Percentiles rank a stretch among this genome's conserved stretches.
Conservation (phyloP, 1,284 basidiomycete species). For the Cutaneotrichosporon mucoides region DNA sequence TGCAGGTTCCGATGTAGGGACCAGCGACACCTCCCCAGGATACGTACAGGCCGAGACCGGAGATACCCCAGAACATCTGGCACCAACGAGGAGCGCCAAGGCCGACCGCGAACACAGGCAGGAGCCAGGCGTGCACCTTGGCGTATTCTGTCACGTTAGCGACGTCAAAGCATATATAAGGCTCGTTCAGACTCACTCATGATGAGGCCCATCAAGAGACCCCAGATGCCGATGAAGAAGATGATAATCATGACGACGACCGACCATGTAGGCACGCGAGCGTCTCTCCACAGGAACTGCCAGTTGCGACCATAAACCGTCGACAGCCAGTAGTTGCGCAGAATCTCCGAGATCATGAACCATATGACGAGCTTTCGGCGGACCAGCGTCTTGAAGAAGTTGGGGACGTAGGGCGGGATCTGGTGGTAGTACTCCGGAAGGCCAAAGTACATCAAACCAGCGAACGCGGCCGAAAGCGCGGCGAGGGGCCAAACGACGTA, state of each 20-base stretch:
- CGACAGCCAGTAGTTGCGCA: slow-evolving; percentile 89
- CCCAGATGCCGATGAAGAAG: slow-evolving; percentile 87
- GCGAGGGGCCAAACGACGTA: slow-evolving; percentile 77
- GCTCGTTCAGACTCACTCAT: slow-evolving; percentile 52
- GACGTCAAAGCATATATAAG: too few relatives aligned
- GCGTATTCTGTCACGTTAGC: slow-evolving; percentile 57
- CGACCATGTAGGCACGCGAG: slow-evolving; percentile 69
- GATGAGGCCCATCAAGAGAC: slow-evolving; percentile 63
- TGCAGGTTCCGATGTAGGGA: slow-evolving; percentile 76
- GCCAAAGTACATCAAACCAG: slow-evolving; percentile 75
- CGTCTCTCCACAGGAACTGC: slow-evolving; percentile 84
- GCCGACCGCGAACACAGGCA: slow-evolving; percentile 89
- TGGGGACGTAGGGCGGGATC: slow-evolving; percentile 85
- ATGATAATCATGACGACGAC: slow-evolving; percentile 70
- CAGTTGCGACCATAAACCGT: slow-evolving; percentile 82
- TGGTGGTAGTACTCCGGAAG: slow-evolving; percentile 61
- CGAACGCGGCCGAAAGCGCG: slow-evolving; percentile 67
- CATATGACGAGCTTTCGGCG: slow-evolving; percentile 83
- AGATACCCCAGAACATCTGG: slow-evolving; percentile 58
- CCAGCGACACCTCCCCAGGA: slow-evolving; percentile 81
- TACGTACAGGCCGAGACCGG: slow-evolving; percentile 62
- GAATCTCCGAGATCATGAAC: slow-evolving; percentile 83
- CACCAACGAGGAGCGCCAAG: slow-evolving; percentile 89
- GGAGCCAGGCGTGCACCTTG: slow-evolving; percentile 87
- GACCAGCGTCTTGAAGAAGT: slow-evolving; percentile 81